Evolutionary conservation across 2,329 filamentous ascomycete genomes (phyloP), one percentile per base, ranked within the genome.

Genomic region (Torrubiella hemipterigena): DNA sequence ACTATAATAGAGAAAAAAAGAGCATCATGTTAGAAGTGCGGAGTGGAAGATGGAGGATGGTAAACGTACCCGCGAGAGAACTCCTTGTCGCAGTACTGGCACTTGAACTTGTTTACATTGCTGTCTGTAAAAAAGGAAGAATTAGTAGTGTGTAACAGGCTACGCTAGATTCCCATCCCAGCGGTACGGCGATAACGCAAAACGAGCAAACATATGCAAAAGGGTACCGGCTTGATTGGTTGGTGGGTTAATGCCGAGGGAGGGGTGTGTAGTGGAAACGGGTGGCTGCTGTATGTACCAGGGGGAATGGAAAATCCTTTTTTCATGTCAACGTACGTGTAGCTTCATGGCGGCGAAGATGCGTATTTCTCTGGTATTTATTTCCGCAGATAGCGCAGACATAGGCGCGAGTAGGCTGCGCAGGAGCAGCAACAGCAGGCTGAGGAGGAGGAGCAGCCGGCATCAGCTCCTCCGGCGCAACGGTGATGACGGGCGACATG

Each of bases 341-440:
- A 13, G 44, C 37, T 34, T 48, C 44, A 30, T 48, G 44, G 10
- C 45, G 43, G 16, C 44, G 43, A 13, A 47, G 41, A 30, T 48
- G 45, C 16, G 43, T 42, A 32, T 40, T 48, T 16, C 43, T 38
- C 30, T 47, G 44, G 34, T 47, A 48, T 16, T 38, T 33, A 31
- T 44, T 48, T 8, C 44, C 43, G 27, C 45, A 48, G 16, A 36
- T 42, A 14, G 37, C 31, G 36, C 42, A 45, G 10, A 24, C 24
- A 21, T 36, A 25, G 17, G 15, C 13, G 17, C 16, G 32, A 18
- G 33, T n/a, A 2, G 25, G 5, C 19, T 28, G 20, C 9, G 24
- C 3, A 21, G 29, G 19, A 18, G 32, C 17, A 6, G 22, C 27
- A n/a, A n/a, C n/a, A n/a, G n/a, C n/a, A n/a, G n/a, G n/a, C n/a